Conservation (phyloP, 139 green algal genomes). For the Tetraselmis chui region DNA sequence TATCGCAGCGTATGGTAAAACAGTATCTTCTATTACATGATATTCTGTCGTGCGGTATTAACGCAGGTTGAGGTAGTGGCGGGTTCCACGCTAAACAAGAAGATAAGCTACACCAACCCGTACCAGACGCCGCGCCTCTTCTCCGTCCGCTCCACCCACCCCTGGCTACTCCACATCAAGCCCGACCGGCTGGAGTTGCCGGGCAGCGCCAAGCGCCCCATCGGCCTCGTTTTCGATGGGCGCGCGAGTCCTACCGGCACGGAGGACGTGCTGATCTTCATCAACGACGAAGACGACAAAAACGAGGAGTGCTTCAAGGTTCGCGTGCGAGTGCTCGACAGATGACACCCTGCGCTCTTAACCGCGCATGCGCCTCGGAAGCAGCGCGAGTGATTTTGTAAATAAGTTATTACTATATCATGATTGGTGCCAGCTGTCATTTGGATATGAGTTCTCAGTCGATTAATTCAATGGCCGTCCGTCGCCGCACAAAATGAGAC, state of each 20-base stretch:
- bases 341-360: no score
- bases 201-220: conserved; percentile 28
- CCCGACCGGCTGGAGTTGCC: conserved; percentile 39
- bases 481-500: no score
- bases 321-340: conserved; percentile 21
- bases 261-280: conserved; percentile 46
- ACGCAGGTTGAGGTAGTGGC: conserved; percentile 36
- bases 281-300: conserved; percentile 56
- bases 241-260: conserved; percentile 30
- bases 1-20: neutral
- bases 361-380: no score
- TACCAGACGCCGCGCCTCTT: conserved; percentile 45
- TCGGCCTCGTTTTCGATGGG: conserved; percentile 43
- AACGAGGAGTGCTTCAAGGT: conserved; percentile 55
- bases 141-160: conserved; percentile 41
- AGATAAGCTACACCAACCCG: conserved; percentile 48
- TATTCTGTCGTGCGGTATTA: neutral
- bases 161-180: conserved; percentile 44
- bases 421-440: no score
- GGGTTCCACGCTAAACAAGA: conserved; percentile 47
- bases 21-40: neutral
- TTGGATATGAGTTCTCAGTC: no score
- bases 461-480: no score
- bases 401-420: no score
- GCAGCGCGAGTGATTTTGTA: no score